Conservation (phyloP, 495 filamentous ascomycete genomes). For the Podospora comata region DNA sequence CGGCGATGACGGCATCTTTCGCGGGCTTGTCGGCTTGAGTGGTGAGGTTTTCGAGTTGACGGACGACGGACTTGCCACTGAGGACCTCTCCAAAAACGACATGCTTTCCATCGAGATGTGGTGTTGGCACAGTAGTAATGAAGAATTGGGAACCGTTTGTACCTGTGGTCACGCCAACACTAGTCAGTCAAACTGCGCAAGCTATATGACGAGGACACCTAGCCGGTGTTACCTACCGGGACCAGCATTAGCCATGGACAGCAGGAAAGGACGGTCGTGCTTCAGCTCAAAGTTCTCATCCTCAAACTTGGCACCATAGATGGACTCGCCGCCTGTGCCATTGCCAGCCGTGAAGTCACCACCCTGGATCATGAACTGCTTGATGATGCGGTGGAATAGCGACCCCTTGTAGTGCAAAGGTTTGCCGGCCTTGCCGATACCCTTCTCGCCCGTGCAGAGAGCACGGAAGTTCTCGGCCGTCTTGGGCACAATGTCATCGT, state of each 20-base stretch:
- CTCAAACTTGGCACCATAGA: slow-evolving; percentile 97
- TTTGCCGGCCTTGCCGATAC: slow-evolving; percentile 76
- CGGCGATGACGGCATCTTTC: slow-evolving; percentile 66
- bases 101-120: slow-evolving; percentile 94
- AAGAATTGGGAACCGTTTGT: slow-evolving; percentile 99
- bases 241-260: slow-evolving; percentile 97
- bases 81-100: slow-evolving; percentile 97
- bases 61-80: slow-evolving; percentile 83
- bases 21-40: slow-evolving; percentile 79
- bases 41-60: slow-evolving; percentile 83
- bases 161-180: slow-evolving; percentile 35
- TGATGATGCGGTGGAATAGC: slow-evolving; percentile 94
- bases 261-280: slow-evolving; percentile 90
- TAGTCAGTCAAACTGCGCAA: slow-evolving; percentile 17
- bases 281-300: slow-evolving; percentile 95
- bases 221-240: slow-evolving; percentile 60
- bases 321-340: slow-evolving; percentile 93
- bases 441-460: slow-evolving; percentile 91
- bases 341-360: slow-evolving; percentile 96
- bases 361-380: slow-evolving; percentile 98
- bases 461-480: slow-evolving; percentile 95
- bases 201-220: background rate
- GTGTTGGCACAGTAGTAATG: slow-evolving; percentile 87
- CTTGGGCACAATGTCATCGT: slow-evolving; percentile 88
- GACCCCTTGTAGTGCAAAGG: slow-evolving; percentile 89